Percentiles rank a stretch among this genome's conserved stretches.
These are phyloP conservation scores for Acidomyces sp. DNA, from an alignment of 495 filamentous ascomycete species.

Conservation along the genomic window DNA sequence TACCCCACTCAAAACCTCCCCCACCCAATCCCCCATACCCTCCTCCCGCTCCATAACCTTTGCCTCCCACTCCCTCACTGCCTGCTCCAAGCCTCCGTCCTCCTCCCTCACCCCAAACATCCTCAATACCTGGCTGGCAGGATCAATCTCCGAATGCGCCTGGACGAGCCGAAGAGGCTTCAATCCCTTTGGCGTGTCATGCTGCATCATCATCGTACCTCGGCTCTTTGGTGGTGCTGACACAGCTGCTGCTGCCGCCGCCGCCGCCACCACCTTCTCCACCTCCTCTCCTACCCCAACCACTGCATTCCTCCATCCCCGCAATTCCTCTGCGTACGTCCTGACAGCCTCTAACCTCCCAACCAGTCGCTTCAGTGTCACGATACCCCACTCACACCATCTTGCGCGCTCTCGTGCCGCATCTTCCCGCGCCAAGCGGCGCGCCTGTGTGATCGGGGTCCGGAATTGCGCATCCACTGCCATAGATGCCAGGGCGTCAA, in stretches of 20 bases:
- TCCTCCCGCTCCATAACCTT: neutral
- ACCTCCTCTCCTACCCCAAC: neutral
- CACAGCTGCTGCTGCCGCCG: neutral
- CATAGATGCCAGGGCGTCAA: slow-evolving; percentile 26
- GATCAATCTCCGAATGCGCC: slow-evolving; percentile 14
- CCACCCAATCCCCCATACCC: slow-evolving; percentile 8
- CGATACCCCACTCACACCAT: slow-evolving; percentile 12
- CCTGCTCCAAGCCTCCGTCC: neutral
- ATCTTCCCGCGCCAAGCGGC: slow-evolving; percentile 1
- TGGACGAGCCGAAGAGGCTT: slow-evolving; percentile 18
- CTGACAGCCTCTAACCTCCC: slow-evolving; percentile 6
- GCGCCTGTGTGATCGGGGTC: slow-evolving; percentile 9
- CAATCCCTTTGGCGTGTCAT: slow-evolving; percentile 15
- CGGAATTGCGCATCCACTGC: slow-evolving; percentile 23
- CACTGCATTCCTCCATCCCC: slow-evolving; percentile 1
- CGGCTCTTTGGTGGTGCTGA: slow-evolving; percentile 6
- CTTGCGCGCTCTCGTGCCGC: neutral
- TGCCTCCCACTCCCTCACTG: neutral
- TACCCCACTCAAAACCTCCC: slow-evolving; percentile 6
- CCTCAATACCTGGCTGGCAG: slow-evolving; percentile 12
- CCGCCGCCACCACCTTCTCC: neutral
- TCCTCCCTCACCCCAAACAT: slow-evolving; percentile 4
- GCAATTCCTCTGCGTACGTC: slow-evolving; percentile 5
- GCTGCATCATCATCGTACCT: no score
- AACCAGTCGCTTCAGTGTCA: slow-evolving; percentile 13